phyloP scores from a whole-genome alignment of 768 basidiomycete species.

The Boletus huronensis region DNA sequence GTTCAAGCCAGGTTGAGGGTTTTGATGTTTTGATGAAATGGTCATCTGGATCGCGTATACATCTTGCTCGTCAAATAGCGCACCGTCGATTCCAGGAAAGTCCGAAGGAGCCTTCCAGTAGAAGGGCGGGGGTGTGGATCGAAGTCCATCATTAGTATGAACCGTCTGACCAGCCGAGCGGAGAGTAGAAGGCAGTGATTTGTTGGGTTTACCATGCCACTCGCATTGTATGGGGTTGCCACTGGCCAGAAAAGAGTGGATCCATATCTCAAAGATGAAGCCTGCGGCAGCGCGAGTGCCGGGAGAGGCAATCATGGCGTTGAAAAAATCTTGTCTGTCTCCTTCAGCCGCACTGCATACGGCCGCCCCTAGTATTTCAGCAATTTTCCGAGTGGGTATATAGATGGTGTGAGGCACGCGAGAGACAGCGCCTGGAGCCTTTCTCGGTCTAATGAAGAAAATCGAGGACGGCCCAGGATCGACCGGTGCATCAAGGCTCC shows the following conservation, averaged over 20 bases:
- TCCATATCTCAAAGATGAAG: slow-evolving; percentile 2
- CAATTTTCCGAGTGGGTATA: background rate
- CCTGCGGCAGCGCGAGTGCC: background rate
- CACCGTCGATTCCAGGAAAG: slow-evolving; percentile 1
- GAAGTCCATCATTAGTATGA: background rate
- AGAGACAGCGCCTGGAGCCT: background rate
- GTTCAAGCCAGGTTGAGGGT: slow-evolving; percentile 1
- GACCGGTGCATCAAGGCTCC: background rate
- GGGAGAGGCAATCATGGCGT: background rate
- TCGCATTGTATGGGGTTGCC: background rate
- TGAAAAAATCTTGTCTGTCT: slow-evolving; percentile 6
- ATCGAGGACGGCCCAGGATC: background rate
- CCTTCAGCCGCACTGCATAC: background rate
- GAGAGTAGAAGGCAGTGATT: background rate
- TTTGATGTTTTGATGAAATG: background rate
- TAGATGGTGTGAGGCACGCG: background rate
- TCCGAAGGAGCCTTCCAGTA: slow-evolving; percentile 1
- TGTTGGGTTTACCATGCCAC: background rate
- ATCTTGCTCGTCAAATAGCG: background rate
- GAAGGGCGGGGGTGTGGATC: background rate
- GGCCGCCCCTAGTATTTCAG: background rate
- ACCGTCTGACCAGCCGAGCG: background rate
- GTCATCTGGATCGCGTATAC: slow-evolving; percentile 4
- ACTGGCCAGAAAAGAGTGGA: background rate
- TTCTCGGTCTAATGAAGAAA: background rate